Evolutionary conservation across 2,329 filamentous ascomycete species (phyloP).

Genomic region (Verticillium nonalfalfae): DNA sequence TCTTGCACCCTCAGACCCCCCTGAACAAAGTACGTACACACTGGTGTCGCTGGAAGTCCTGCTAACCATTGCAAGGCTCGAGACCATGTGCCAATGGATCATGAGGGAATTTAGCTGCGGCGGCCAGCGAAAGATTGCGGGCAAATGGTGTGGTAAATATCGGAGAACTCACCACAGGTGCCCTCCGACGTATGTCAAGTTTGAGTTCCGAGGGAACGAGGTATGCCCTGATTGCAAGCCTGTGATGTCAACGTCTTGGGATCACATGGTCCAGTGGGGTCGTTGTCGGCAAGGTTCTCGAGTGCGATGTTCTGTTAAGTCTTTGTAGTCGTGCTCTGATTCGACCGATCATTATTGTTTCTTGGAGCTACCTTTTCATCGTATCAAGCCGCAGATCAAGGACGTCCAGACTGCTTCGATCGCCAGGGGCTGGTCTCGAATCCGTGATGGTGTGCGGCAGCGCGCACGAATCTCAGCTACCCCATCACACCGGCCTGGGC

Average conservation of each 20-base stretch:
- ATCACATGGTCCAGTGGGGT: neutral
- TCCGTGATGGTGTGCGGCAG: neutral
- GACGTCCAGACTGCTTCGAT: neutral
- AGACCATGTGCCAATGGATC: neutral
- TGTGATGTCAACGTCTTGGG: neutral
- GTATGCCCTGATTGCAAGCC: neutral
- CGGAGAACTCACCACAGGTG: neutral
- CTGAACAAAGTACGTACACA: neutral
- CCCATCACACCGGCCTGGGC: no score
- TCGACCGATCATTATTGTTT: neutral
- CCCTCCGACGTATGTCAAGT: neutral
- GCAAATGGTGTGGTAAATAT: neutral
- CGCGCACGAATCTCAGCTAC: neutral
- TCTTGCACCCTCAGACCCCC: neutral
- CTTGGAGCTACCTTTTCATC: neutral
- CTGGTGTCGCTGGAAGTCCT: neutral
- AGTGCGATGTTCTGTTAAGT: neutral
- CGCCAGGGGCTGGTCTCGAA: neutral
- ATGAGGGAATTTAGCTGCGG: neutral
- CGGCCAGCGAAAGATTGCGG: neutral
- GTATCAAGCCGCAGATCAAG: neutral
- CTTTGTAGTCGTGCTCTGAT: neutral
- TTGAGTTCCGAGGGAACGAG: neutral
- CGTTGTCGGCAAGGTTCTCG: neutral
- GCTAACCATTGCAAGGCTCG: neutral